Percentiles rank a stretch among this genome's conserved stretches.
Conservation (phyloP, 1,284 basidiomycete genomes). For the Cryptococcus sp. region DNA sequence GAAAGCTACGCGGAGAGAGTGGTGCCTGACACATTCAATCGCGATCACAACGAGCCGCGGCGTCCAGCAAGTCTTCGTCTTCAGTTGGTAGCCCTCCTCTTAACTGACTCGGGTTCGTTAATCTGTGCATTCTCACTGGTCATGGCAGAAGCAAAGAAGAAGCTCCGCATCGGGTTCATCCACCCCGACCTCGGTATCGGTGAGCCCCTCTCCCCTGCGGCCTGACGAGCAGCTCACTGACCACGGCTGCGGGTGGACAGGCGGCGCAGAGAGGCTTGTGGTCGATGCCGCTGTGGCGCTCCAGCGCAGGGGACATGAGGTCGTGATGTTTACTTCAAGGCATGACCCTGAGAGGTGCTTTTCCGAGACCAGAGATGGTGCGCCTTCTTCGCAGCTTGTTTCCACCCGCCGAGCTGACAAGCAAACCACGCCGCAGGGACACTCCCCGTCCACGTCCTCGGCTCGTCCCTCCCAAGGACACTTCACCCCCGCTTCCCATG, state of each 20-base stretch:
- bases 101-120: no score
- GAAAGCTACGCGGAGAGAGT: no score
- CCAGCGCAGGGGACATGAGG: constrained; percentile 76
- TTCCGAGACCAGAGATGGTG: constrained; percentile 84
- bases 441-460: constrained; percentile 72
- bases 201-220: constrained; percentile 45
- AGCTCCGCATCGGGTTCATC: constrained; percentile 70
- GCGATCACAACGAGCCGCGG: no score
- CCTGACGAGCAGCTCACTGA: neutral
- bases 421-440: constrained; percentile 59
- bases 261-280: constrained; percentile 89
- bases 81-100: no score
- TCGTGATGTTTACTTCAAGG: constrained; percentile 92
- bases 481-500: constrained; percentile 69
- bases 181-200: constrained; percentile 96
- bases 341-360: constrained; percentile 83
- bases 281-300: constrained; percentile 93
- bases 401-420: neutral
- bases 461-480: constrained; percentile 73
- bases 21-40: no score
- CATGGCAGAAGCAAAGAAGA: constrained; percentile 5
- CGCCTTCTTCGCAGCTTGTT: constrained; percentile 10
- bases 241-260: constrained; percentile 51
- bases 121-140: no score
- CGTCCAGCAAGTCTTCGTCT: no score